Evolutionary conservation across 2,329 filamentous ascomycete species (phyloP), one percentile per base, ranked within the genome.

Genomic region (Phyllosticta citrichinensis): DNA sequence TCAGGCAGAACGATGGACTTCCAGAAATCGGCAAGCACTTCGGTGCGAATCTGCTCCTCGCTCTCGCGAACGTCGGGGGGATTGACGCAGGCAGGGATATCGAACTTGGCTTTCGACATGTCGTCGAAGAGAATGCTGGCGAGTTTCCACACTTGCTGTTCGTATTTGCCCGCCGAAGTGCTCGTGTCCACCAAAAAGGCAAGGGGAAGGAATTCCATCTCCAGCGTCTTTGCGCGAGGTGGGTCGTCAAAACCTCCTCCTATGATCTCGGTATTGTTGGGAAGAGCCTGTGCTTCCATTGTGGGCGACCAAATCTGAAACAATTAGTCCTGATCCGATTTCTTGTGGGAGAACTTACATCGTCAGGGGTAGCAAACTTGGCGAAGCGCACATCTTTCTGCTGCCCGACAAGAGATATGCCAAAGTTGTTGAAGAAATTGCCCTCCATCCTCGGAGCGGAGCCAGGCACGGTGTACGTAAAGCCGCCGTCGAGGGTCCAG

Each of bases 111-210:
- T 2, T 52, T 51, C 30, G n/a, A 53, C 2, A 53, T 25, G 47
- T 54, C 50, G 47, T 57, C 59, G 69, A 96, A 99, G 3, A 99
- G 81, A 47, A 97, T 86, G 62, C 89, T 88, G 1, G 90, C 87
- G 40, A 99, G 79, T 63, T 90, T 83, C 94, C 95, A 99, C 0
- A 94, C 85, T 14, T 85, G 79, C 68, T 85, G 84, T 73, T 95
- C 90, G 62, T 90, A 83, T 20, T 64, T 63, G 14, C 75, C 74
- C 59, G 70, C 70, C 3, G 68, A 63, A 5, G 74, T 74, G 33
- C 71, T 69, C 35, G 63, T 74, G 51, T 74, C 68, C 12, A 75
- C 73, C 61, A 85, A 76, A 10, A 79, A 73, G 17, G 76, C 76
- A 62, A 86, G 80, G 1, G 76, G 75, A n/a, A 78, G 74, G 53